Base-by-base conservation (phyloP, 2,329 filamentous ascomycete species). In the Fusarium incarnatum region DNA sequence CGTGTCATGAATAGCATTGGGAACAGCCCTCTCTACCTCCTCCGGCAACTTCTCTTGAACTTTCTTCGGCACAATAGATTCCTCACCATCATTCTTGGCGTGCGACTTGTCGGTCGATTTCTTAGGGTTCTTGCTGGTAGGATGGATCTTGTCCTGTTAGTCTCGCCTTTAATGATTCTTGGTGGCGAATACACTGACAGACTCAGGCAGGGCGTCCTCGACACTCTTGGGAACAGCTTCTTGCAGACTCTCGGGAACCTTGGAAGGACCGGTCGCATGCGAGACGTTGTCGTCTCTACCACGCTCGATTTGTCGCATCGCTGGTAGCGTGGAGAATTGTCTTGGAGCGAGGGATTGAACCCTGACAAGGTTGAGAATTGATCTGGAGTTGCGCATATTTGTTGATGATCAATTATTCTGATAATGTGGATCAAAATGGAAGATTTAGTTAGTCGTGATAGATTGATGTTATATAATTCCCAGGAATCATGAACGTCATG, bases 31-130 rank as follows among this genome's bases (percentile, higher is more conserved):
- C 42, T 75, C 72, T 9, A 76, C 25, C 8, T 60, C 64, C 45
- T 75, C 74, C 0, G 73, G 72, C 3, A 76, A 32, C 23, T 64
- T 72, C 55, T 76, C 71, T 47, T 74, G 73, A 1, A 75, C 10
- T 42, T 73, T 74, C 50, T 74, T 53, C 3, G 72, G 73, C 6
- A 75, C 67, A 3, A 75, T 60, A 2, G 71, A 75, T 7, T 68
- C 73, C 7, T 63, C 37, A 2, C 69, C 68, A 7, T 64, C 71
- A 3, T 57, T 62, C 52, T 74, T 73, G 10, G 73, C 66, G 6
- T 75, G 73, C 0, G 72, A 60, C 23, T 70, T 64, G 10, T 64
- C 69, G 22, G 66, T 72, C 0, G 70, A 73, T 30, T 75, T 64
- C 2, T 71, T 64, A 8, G 60, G 53, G 7, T 67, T 49, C 2